Conservation (phyloP, 176 grass and related monocot genomes). For the Rhynchospora tenuis region DNA sequence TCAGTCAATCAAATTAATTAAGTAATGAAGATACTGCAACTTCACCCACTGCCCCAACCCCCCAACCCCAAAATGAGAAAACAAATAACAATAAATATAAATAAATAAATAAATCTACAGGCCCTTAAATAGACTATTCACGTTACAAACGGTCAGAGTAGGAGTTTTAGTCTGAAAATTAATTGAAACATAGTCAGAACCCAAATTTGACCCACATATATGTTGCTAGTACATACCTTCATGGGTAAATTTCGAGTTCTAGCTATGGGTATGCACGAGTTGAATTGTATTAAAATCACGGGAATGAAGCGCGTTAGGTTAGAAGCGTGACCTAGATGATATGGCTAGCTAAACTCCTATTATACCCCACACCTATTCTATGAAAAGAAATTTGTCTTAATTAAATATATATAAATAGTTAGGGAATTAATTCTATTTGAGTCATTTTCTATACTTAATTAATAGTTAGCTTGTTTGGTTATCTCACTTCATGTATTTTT, state of each 20-base stretch:
- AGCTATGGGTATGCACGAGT: not conserved
- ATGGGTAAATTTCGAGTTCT: not conserved
- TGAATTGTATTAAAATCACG: constrained; percentile 1
- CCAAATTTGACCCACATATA: not conserved
- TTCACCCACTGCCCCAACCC: not conserved
- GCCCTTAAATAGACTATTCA: not conserved
- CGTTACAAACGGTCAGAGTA: not conserved
- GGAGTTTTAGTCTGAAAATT: not conserved
- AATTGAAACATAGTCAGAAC: not conserved
- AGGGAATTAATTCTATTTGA: not conserved
- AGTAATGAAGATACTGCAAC: not conserved
- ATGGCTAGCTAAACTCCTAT: not conserved
- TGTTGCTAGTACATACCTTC: not conserved
- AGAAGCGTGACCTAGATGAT: constrained; percentile 4
- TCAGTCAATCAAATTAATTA: constrained; percentile 3
- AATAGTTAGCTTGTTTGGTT: not conserved
- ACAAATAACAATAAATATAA: not conserved
- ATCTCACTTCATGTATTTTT: not conserved
- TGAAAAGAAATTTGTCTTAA: not conserved
- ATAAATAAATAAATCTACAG: not conserved
- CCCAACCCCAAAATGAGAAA: not conserved
- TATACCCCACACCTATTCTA: not conserved
- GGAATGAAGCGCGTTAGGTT: not conserved
- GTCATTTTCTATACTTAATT: not conserved
- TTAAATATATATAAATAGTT: not conserved